Base-by-base conservation (phyloP, 805 yeast species). In the Hanseniaspora pseudoguilliermondii region DNA sequence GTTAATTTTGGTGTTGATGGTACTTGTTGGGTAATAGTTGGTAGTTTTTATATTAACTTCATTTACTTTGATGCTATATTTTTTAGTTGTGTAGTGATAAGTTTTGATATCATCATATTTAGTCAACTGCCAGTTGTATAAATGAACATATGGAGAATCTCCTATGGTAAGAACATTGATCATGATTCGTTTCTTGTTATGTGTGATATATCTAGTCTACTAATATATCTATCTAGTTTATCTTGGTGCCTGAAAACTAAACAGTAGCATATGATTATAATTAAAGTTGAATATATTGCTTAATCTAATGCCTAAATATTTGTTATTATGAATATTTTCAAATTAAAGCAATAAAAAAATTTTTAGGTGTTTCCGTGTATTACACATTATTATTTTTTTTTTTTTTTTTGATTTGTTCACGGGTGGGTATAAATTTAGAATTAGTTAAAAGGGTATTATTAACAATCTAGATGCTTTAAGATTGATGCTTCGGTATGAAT, bases 121-220 rank as follows among this genome's bases (percentile, higher is more conserved):
- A 25, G 16, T 39, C 15, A 50, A 43, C 11, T 34, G 25, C 54
- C 54, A 50, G 27, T 50, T 50, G 35, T 50, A 50, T 16, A 50
- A 38, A n/a, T 32, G 20, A 9, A 42, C 27, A 42, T 42, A 23
- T 23, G 54, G 46, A n/a, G 46, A 34, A 23, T 41, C 41, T 10
- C 54, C 54, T 9, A 50, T 43, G n/a, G 54, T 50, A 34, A 50
- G 32, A 35, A 50, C 36, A 20, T 50, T 50, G 39, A 41, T 21
- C 44, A 41, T 41, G 10, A 36, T 36, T 41, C 23, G 13, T 2
- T 13, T 41, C 32, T 16, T 41, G 44, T 23, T 41, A 15, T 11
- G 3, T 4, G 11, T 10, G 11, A 32, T 32, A 32, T 32, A 2
- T 10, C 11, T 8, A 32, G 5, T 32, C 7, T 13, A 32, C 8